A percentile compares a stretch with the other conserved stretches of the same genome.
phyloP scores from a whole-genome alignment of 176 grass and related monocot genomes.

The Secale cereale region DNA sequence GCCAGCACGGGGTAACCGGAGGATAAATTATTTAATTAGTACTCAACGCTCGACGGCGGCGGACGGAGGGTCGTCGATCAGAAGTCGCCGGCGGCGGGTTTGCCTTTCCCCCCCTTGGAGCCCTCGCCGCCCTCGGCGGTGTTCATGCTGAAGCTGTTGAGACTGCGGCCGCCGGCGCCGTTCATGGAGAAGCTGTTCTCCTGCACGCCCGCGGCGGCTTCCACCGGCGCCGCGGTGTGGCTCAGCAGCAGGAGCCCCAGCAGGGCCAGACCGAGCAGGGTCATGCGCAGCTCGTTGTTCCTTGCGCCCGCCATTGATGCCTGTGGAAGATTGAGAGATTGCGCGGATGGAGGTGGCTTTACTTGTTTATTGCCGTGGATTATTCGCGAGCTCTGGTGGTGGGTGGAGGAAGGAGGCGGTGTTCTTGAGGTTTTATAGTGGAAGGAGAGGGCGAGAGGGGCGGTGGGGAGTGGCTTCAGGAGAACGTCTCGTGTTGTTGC shows the following conservation, averaged over 20 bases:
- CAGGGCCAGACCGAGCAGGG: constrained; percentile 34
- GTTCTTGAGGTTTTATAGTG: constrained; percentile 33
- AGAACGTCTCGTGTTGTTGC: background rate
- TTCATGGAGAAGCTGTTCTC: constrained; percentile 41
- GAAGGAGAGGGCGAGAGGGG: background rate
- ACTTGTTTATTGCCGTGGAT: constrained; percentile 21
- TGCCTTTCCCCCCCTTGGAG: background rate
- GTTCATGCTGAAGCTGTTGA: constrained; percentile 52
- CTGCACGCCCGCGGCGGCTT: background rate
- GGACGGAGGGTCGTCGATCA: background rate
- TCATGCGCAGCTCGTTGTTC: constrained; percentile 43
- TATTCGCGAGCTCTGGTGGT: background rate
- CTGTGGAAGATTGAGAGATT: background rate
- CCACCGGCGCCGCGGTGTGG: constrained; percentile 27
- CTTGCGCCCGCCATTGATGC: constrained; percentile 23
- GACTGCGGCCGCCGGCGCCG: background rate
- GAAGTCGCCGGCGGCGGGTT: background rate
- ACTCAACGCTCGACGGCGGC: background rate
- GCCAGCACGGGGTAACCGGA: background rate
- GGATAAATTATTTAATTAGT: background rate
- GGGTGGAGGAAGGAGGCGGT: background rate
- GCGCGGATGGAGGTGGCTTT: background rate
- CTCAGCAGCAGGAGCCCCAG: constrained; percentile 37
- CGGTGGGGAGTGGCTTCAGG: constrained; percentile 35
- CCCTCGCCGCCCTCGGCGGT: accelerated